Evolutionary conservation across 495 filamentous ascomycete genomes (phyloP), one percentile per base, ranked within the genome.

Genomic region (Penicillium diatomitis): DNA sequence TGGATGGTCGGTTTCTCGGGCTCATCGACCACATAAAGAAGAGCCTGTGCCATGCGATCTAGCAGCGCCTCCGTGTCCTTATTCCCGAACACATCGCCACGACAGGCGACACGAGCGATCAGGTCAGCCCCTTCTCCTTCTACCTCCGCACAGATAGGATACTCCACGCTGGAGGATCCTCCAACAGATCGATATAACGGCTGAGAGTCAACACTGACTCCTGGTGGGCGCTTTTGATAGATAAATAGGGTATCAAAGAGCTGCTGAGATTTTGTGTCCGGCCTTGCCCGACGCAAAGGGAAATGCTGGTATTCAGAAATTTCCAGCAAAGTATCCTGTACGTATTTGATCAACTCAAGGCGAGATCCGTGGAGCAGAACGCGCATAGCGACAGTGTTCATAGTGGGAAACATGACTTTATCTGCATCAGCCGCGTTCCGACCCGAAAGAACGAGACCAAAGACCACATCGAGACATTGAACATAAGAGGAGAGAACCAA

Each of bases 171-270:
- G 0, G 86, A 79, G 8, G 57, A 59, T 8, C 82, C 78, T 31
- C 76, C 70, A 5, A 82, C 63, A 12, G 84, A 84, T 39, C 64
- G 67, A 53, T 83, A 78, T 5, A 84, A 65, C 11, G 54, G 34
- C 5, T 28, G 9, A 4, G 31, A 9, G 3, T 35, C 9, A 5
- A n/a, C 11, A 8, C 49, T 53, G 6, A n/a, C n/a, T 8, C 49
- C 55, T 0, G 38, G 33, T 4, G 57, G 55, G 38, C 57, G 60
- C 49, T 80, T 79, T 56, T 94, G 85, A 54, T 94, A 96, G 0
- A 90, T 84, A 57, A 96, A 95, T 4, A 97, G 70, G 0, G 77
- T 85, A 56, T 95, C 88, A 55, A 96, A 95, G 28, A 95, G 60
- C 42, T 50, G 52, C 27, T 47, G 49, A 3, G 63, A 61, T 8